phyloP scores from a whole-genome alignment of 352 stramenopile species.

The Phytophthora tubulina region DNA sequence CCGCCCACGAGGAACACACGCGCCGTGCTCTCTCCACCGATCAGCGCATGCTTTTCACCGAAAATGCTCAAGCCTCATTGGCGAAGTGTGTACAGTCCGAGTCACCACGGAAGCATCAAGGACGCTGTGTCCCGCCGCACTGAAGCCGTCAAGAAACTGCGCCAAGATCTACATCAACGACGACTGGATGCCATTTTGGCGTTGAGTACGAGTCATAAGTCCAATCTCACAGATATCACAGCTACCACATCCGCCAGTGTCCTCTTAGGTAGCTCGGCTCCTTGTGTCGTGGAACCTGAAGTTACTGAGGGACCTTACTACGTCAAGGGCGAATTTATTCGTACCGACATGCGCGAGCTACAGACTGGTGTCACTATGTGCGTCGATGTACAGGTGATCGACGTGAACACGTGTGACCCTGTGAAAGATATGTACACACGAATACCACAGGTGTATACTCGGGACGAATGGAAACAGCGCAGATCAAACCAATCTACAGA shows the following conservation, averaged over 20 bases:
- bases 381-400: slow-evolving; percentile 37
- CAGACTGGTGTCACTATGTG: slow-evolving; percentile 34
- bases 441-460: slow-evolving; percentile 42
- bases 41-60: slow-evolving; percentile 21
- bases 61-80: slow-evolving; percentile 17
- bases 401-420: slow-evolving; percentile 32
- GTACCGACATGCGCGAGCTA: slow-evolving; percentile 30
- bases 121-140: slow-evolving; percentile 22
- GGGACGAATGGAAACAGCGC: slow-evolving; percentile 34
- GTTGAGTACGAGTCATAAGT: slow-evolving; percentile 29
- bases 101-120: slow-evolving; percentile 22
- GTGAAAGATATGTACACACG: slow-evolving; percentile 36
- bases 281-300: slow-evolving; percentile 31
- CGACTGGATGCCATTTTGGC: slow-evolving; percentile 28
- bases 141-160: slow-evolving; percentile 23
- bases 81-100: slow-evolving; percentile 6
- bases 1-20: slow-evolving; percentile 9
- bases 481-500: slow-evolving; percentile 28
- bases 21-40: slow-evolving; percentile 13
- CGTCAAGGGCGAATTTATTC: slow-evolving; percentile 33
- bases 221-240: slow-evolving; percentile 9
- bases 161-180: slow-evolving; percentile 18
- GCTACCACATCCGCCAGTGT: slow-evolving; percentile 17
- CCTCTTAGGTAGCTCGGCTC: slow-evolving; percentile 21
- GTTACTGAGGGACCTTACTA: slow-evolving; percentile 43